These are phyloP conservation scores for Fusarium keratoplasticum DNA, from an alignment of 2,329 filamentous ascomycete genomes.

Conservation along the genomic window DNA sequence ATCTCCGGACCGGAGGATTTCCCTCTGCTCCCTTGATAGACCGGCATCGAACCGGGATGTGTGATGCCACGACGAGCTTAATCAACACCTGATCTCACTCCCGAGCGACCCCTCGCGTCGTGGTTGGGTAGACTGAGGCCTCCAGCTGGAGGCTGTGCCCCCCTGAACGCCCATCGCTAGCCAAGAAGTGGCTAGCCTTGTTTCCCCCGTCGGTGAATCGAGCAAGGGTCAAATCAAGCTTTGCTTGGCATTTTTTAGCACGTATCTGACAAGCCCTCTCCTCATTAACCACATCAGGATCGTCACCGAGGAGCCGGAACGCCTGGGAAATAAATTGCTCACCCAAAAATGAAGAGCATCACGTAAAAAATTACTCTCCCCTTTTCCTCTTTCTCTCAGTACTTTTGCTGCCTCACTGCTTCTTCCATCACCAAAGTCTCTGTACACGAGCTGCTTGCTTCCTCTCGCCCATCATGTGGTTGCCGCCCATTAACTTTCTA, in stretches of 20 bases:
- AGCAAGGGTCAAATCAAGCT: not conserved
- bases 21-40: not conserved
- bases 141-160: not conserved
- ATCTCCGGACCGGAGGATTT: not conserved
- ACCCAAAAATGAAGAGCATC: not conserved
- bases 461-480: not conserved
- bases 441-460: not conserved
- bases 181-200: not conserved
- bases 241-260: not conserved
- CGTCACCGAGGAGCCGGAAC: not conserved
- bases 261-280: not conserved
- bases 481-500: not conserved
- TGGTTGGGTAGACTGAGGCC: not conserved
- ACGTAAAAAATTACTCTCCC: not conserved
- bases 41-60: not conserved
- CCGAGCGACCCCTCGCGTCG: not conserved
- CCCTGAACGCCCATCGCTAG: not conserved
- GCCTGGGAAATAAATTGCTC: not conserved
- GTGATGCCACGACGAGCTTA: not conserved
- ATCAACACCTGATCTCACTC: not conserved
- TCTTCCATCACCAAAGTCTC: too few species aligned
- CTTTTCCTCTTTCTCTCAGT: not conserved
- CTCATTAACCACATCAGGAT: not conserved
- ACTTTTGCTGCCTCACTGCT: not conserved
- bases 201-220: not conserved